phyloP scores from a whole-genome alignment of 2,329 filamentous ascomycete species.

The Pseudocercospora ulei region DNA sequence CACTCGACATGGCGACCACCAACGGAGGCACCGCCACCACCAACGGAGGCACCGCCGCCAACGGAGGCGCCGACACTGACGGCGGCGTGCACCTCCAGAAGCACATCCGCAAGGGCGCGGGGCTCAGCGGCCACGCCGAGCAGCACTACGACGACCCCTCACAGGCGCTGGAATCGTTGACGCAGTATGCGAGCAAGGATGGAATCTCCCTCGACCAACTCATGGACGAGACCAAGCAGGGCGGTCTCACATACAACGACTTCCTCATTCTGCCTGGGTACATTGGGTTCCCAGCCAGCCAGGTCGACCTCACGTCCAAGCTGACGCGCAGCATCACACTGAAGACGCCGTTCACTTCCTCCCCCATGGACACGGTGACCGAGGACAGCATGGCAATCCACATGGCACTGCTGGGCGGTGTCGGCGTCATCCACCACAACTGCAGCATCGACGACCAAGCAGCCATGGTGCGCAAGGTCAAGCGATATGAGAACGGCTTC shows the following conservation, averaged over 20 bases:
- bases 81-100: slow-evolving; percentile 26
- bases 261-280: slow-evolving; percentile 94
- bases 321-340: slow-evolving; percentile 91
- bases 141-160: slow-evolving; percentile 23
- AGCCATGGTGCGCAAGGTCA: slow-evolving; percentile 98
- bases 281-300: slow-evolving; percentile 91
- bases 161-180: slow-evolving; percentile 64
- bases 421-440: slow-evolving; percentile 98
- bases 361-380: slow-evolving; percentile 98
- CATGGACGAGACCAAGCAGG: slow-evolving; percentile 82
- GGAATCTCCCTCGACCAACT: slow-evolving; percentile 79
- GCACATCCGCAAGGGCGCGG: slow-evolving; percentile 7
- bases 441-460: slow-evolving; percentile 95
- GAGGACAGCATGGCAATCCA: slow-evolving; percentile 99
- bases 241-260: slow-evolving; percentile 95
- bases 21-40: slow-evolving; percentile 52
- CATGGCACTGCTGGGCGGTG: slow-evolving; percentile 77
- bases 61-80: slow-evolving; percentile 50
- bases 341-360: slow-evolving; percentile 94
- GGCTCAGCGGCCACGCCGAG: slow-evolving; percentile 15
- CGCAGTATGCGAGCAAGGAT: slow-evolving; percentile 65
- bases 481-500: slow-evolving; percentile 98
- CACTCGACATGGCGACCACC: slow-evolving; percentile 33
- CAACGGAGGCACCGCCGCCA: slow-evolving; percentile 58
- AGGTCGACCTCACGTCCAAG: slow-evolving; percentile 77